These are phyloP conservation scores for Physaria fendleri DNA, from an alignment of 345 rosid genomes.

Conservation along the genomic window DNA sequence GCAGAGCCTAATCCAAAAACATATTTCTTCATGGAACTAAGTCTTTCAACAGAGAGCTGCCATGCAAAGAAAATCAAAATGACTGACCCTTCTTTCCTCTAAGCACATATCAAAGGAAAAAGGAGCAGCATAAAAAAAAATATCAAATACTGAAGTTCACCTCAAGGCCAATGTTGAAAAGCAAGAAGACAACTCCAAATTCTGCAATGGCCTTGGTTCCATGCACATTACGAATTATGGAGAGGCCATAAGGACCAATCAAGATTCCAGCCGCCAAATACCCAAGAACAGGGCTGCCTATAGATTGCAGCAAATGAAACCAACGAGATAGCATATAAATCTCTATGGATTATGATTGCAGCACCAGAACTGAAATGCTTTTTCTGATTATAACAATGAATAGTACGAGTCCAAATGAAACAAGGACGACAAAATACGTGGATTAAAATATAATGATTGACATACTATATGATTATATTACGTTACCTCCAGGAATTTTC, in stretches of 20 bases:
- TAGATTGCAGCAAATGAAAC: conserved; percentile 37
- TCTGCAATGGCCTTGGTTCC: conserved; percentile 98
- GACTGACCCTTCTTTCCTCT: conserved; percentile 15
- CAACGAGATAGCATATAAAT: conserved; percentile 17
- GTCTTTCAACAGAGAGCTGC: conserved; percentile 98
- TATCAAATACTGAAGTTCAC: conserved; percentile 34
- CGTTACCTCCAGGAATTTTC: conserved; percentile 95
- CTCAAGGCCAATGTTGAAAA: conserved; percentile 99
- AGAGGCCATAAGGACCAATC: conserved; percentile 97
- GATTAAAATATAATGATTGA: not conserved
- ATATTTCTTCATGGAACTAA: conserved; percentile 99
- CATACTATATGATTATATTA: not conserved
- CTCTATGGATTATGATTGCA: conserved; percentile 5
- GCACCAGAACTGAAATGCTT: conserved; percentile 4
- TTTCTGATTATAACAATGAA: conserved; percentile 12
- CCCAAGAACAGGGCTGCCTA: conserved; percentile 99
- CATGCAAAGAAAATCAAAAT: conserved; percentile 23
- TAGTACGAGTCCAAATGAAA: not conserved
- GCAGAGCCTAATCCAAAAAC: conserved; percentile 97
- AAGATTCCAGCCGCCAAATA: conserved; percentile 98
- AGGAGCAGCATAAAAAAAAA: conserved; percentile 2
- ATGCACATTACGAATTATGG: conserved; percentile 94
- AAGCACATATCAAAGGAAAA: conserved; percentile 18
- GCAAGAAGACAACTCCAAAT: conserved; percentile 96
- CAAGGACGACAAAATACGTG: not conserved